phyloP scores from a whole-genome alignment of 139 green algal genomes.

The Limnomonas spitsbergensis region DNA sequence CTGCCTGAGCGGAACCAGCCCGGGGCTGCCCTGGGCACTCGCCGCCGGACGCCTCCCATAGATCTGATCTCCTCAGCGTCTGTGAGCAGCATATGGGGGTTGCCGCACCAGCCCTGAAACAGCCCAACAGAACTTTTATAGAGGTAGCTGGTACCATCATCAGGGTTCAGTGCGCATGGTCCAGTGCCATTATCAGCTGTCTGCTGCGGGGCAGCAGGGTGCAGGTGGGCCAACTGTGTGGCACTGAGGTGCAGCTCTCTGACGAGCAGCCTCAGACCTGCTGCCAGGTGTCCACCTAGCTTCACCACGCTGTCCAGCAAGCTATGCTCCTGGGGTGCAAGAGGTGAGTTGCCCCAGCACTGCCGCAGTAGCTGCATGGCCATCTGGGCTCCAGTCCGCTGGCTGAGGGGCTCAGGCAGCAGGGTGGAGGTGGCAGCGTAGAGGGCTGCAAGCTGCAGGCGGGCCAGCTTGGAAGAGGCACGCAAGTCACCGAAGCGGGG shows the following conservation, averaged over 20 bases:
- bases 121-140: too few relatives aligned
- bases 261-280: constrained; percentile 34
- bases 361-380: constrained; percentile 48
- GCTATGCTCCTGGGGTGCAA: constrained; percentile 25
- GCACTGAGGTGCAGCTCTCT: constrained; percentile 35
- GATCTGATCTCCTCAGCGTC: too few relatives aligned
- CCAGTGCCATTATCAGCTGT: neutral
- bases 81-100: too few relatives aligned
- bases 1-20: too few relatives aligned
- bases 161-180: too few relatives aligned
- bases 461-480: constrained; percentile 18
- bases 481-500: constrained; percentile 44
- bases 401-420: constrained; percentile 46
- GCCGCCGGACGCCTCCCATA: too few relatives aligned
- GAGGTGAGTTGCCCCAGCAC: constrained; percentile 43
- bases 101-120: too few relatives aligned
- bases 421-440: constrained; percentile 52
- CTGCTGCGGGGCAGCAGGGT: neutral
- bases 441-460: constrained; percentile 63
- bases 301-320: constrained; percentile 19
- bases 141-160: too few relatives aligned
- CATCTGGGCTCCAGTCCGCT: constrained; percentile 40
- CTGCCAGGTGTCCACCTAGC: constrained; percentile 29
- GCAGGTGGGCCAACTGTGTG: constrained; percentile 28
- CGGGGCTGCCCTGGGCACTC: too few relatives aligned